A percentile compares a stretch with the other conserved stretches of the same genome.
phyloP scores from a whole-genome alignment of 202 grass and related monocot species.

The Hordeum pubiflorum region DNA sequence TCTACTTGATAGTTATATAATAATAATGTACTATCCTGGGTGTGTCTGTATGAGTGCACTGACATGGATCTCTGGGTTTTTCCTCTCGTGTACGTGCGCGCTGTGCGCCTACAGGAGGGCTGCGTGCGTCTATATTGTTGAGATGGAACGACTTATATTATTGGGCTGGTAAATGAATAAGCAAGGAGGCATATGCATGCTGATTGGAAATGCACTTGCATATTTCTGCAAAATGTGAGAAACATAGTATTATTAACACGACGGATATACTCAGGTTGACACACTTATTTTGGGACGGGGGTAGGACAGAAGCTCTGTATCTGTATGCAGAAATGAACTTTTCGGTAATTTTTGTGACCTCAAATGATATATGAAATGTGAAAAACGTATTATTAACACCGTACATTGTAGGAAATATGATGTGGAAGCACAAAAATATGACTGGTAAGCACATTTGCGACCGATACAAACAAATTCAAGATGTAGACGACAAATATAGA shows the following conservation, averaged over 20 bases:
- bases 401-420: not conserved
- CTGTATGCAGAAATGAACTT: not conserved
- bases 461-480: not conserved
- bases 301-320: not conserved
- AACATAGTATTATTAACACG: not conserved
- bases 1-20: not conserved
- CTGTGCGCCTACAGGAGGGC: not conserved
- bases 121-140: constrained; percentile 23
- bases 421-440: too few relatives aligned
- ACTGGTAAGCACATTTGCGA: not conserved
- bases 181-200: not conserved
- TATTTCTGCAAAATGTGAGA: not conserved
- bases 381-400: too few relatives aligned
- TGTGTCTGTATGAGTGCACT: not conserved
- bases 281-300: too few relatives aligned
- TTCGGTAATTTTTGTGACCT: too few relatives aligned
- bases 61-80: not conserved
- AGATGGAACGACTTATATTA: constrained; percentile 1
- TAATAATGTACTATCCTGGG: not conserved
- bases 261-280: not conserved
- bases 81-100: constrained; percentile 7
- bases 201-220: not conserved
- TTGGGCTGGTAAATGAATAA: constrained; percentile 15
- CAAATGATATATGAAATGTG: not conserved
- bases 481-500: not conserved